These are phyloP conservation scores for Begonia masoniana DNA, from an alignment of 306 rosid genomes.

Conservation along the genomic window DNA sequence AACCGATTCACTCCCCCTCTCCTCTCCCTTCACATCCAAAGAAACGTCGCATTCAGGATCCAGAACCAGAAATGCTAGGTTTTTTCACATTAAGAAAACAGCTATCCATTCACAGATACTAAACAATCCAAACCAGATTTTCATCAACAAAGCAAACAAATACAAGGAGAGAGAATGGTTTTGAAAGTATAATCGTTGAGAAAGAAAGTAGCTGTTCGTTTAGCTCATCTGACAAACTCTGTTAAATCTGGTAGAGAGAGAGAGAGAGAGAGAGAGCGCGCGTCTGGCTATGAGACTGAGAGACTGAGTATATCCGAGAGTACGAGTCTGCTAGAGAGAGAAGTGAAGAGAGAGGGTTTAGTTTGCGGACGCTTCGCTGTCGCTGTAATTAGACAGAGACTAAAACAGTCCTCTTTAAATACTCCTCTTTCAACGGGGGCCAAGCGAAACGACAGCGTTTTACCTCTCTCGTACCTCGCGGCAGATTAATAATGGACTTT, in stretches of 20 bases:
- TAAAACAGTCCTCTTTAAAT: too few species aligned
- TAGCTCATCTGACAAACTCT: too few species aligned
- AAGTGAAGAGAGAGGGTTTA: too few species aligned
- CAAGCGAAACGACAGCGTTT: too few species aligned
- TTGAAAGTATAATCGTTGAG: too few species aligned
- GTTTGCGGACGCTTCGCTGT: slow-evolving; percentile 27
- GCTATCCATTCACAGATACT: slow-evolving; percentile 1
- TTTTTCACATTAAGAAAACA: slow-evolving; percentile 20
- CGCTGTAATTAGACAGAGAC: slow-evolving; percentile 22
- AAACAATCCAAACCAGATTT: neutral
- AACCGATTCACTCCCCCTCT: slow-evolving; percentile 13
- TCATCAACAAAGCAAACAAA: neutral
- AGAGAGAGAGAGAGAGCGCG: slow-evolving; percentile 2
- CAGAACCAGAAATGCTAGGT: slow-evolving; percentile 25
- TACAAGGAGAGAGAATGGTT: too few species aligned
- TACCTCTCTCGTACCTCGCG: too few species aligned
- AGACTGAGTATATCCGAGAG: slow-evolving; percentile 15
- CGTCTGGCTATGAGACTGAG: slow-evolving; percentile 11
- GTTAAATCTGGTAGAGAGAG: neutral
- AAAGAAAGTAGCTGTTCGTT: too few species aligned
- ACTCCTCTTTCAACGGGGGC: too few species aligned
- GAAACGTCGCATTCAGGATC: slow-evolving; percentile 33
- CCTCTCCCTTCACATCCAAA: slow-evolving; percentile 49
- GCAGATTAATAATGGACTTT: too few species aligned
- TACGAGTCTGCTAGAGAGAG: slow-evolving; percentile 18